Conservation (phyloP, 2,329 filamentous ascomycete genomes). For the Fusarium marasasianum region DNA sequence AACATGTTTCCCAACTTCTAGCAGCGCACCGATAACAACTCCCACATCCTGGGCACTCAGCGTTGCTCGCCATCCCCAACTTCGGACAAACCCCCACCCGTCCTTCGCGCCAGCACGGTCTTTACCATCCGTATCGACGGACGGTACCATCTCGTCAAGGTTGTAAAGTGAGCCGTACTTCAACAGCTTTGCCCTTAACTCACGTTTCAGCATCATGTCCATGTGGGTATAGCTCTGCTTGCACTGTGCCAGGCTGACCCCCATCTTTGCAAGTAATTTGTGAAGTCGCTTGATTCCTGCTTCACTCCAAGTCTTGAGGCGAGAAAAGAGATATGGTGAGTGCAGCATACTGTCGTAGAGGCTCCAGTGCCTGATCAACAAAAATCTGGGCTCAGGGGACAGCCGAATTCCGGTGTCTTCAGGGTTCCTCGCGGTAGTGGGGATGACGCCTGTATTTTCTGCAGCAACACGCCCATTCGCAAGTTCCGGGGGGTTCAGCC, state of each 20-base stretch:
- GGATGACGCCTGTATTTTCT: slow-evolving; percentile 83
- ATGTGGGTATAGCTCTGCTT: slow-evolving; percentile 97
- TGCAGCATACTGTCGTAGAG: slow-evolving; percentile 99
- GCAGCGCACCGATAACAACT: slow-evolving; percentile 89
- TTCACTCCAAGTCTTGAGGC: slow-evolving; percentile 94
- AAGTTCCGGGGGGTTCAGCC: slow-evolving; percentile 83
- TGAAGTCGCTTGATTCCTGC: slow-evolving; percentile 86
- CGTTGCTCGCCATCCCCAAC: slow-evolving; percentile 97
- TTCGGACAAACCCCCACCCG: slow-evolving; percentile 96
- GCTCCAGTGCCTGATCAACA: slow-evolving; percentile 95
- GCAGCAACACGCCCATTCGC: slow-evolving; percentile 69
- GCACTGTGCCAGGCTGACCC: slow-evolving; percentile 91
- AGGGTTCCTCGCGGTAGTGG: slow-evolving; percentile 85
- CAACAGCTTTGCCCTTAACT: slow-evolving; percentile 82
- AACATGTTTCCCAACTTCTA: slow-evolving; percentile 82
- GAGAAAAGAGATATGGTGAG: slow-evolving; percentile 91
- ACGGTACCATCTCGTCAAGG: slow-evolving; percentile 90
- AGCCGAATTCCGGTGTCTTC: slow-evolving; percentile 92
- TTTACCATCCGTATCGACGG: slow-evolving; percentile 74
- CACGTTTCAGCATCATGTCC: slow-evolving; percentile 96
- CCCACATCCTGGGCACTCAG: slow-evolving; percentile 92
- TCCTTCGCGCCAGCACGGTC: slow-evolving; percentile 80
- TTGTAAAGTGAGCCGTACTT: slow-evolving; percentile 95
- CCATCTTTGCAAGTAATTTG: slow-evolving; percentile 98
- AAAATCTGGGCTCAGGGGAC: slow-evolving; percentile 91